A percentile compares a stretch with the other conserved stretches of the same genome.
Evolutionary conservation across 352 stramenopile genomes (phyloP).

Genomic region (Globisporangium perplexum): DNA sequence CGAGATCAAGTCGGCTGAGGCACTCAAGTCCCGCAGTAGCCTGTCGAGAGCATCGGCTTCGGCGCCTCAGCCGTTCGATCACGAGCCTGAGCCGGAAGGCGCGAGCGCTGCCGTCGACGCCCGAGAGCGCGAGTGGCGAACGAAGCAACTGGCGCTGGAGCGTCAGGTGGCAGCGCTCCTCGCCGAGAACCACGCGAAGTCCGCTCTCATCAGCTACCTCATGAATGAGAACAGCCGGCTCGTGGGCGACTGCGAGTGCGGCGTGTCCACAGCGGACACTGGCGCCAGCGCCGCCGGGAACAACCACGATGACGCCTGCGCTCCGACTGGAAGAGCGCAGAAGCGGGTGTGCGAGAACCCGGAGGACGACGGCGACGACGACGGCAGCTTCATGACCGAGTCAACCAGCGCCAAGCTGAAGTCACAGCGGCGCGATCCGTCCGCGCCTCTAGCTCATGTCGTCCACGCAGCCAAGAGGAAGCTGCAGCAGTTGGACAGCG

Average conservation of each 20-base stretch:
- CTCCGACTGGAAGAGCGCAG: conserved; percentile 11
- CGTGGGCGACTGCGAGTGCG: conserved; percentile 4
- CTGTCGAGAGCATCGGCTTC: not conserved
- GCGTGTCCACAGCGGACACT: not conserved
- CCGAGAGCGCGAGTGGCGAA: conserved; percentile 3
- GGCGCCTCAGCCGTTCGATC: not conserved
- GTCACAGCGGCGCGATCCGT: not conserved
- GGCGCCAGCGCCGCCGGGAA: not conserved
- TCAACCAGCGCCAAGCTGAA: not conserved
- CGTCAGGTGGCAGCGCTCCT: conserved; percentile 11
- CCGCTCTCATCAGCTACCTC: conserved; percentile 9
- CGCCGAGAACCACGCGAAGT: conserved; percentile 9
- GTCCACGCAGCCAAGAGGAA: conserved; percentile 13
- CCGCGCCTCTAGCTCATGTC: not conserved
- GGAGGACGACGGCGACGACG: not conserved
- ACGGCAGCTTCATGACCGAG: not conserved
- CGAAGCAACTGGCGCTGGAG: conserved; percentile 9
- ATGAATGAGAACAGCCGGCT: conserved; percentile 9
- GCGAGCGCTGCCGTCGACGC: not conserved
- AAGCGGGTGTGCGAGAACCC: not conserved
- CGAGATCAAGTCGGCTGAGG: conserved; percentile 3
- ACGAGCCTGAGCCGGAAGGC: not conserved
- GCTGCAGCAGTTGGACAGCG: conserved; percentile 1
- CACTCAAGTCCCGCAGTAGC: conserved; percentile 3
- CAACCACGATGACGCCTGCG: not conserved